A percentile compares a stretch with the other conserved stretches of the same genome.
These are phyloP conservation scores for Malus sylvestris DNA, from an alignment of 306 rosid genomes.

Conservation along the genomic window DNA sequence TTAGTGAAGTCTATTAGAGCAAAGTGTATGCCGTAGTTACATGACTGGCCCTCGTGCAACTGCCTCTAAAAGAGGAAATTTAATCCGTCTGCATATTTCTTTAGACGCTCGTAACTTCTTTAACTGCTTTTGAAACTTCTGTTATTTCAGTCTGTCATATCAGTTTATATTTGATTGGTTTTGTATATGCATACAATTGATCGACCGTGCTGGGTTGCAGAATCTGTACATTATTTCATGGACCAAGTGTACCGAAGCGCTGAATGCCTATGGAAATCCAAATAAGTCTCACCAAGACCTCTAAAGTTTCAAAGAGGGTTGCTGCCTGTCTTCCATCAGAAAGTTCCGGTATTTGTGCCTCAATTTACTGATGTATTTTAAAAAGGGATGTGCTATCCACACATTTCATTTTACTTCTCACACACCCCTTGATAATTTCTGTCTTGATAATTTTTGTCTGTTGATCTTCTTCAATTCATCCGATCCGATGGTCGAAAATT, in stretches of 20 bases:
- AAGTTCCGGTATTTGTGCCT: neutral
- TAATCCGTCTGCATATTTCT: neutral
- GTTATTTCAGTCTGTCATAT: neutral
- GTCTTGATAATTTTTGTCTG: too few species aligned
- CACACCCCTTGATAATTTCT: too few species aligned
- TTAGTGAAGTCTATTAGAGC: neutral
- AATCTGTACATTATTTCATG: constrained; percentile 5
- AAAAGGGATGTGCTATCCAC: too few species aligned
- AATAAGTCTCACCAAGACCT: neutral
- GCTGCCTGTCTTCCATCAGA: neutral
- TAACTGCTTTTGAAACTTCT: neutral
- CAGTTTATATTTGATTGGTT: neutral
- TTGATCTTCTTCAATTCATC: too few species aligned
- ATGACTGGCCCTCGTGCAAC: neutral
- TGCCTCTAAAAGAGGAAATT: neutral
- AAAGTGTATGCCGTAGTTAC: neutral
- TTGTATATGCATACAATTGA: neutral
- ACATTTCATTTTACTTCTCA: too few species aligned
- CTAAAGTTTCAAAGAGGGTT: neutral
- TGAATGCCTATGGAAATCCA: constrained; percentile 5
- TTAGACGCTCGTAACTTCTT: neutral
- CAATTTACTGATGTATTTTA: neutral
- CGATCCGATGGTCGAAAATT: too few species aligned
- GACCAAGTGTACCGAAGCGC: constrained; percentile 2
- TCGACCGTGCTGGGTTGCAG: constrained; percentile 1